phyloP scores from a whole-genome alignment of 345 rosid genomes.

The Combretum micranthum region DNA sequence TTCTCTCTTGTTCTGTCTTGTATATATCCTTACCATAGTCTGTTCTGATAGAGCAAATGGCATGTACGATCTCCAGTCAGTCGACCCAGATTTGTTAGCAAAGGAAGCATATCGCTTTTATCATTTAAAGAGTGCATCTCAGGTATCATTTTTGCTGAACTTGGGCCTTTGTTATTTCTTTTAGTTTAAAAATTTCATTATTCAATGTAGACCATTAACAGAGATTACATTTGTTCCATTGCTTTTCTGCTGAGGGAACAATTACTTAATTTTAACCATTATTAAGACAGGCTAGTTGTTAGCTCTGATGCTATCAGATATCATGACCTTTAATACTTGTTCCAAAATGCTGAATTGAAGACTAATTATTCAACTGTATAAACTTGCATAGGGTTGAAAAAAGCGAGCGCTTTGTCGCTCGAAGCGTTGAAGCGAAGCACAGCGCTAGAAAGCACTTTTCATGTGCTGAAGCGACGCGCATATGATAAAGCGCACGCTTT shows the following conservation, averaged over 20 bases:
- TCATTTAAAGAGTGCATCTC: slow-evolving; percentile 67
- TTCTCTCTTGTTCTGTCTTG: slow-evolving; percentile 9
- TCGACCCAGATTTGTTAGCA: slow-evolving; percentile 29
- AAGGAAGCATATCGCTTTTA: slow-evolving; percentile 54
- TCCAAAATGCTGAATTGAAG: no score
- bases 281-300: no score
- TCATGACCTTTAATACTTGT: background rate
- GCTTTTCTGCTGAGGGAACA: no score
- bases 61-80: slow-evolving; percentile 27
- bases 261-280: no score
- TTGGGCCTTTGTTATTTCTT: slow-evolving; percentile 1
- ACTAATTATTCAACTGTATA: background rate
- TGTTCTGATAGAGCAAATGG: slow-evolving; percentile 33
- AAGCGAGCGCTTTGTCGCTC: no score
- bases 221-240: no score
- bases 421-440: no score
- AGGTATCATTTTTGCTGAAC: slow-evolving; percentile 36
- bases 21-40: slow-evolving; percentile 10
- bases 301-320: no score
- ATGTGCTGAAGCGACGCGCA: no score
- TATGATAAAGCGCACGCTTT: no score
- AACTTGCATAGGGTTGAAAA: no score
- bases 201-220: background rate
- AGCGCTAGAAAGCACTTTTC: no score
- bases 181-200: background rate